These are phyloP conservation scores for Globisporangium lucens DNA, from an alignment of 352 stramenopile species.

Conservation along the genomic window DNA sequence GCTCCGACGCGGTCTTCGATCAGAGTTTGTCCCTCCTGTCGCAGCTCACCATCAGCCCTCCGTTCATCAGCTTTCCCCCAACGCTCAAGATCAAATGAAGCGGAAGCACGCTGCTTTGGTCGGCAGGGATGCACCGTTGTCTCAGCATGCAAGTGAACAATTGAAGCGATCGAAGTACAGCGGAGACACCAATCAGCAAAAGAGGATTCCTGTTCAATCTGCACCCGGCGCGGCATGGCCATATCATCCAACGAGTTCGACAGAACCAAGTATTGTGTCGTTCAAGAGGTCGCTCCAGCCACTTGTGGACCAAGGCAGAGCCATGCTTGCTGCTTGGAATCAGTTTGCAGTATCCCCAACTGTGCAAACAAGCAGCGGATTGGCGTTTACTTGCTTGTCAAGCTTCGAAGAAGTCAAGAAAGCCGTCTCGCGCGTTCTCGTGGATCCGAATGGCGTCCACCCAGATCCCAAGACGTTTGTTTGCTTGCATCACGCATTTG, in stretches of 20 bases:
- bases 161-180: constrained; percentile 18
- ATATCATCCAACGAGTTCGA: constrained; percentile 8
- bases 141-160: constrained; percentile 11
- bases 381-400: constrained; percentile 64
- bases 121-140: background rate
- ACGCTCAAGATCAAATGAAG: constrained; percentile 21
- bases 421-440: constrained; percentile 57
- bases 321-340: constrained; percentile 77
- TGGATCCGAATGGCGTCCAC: constrained; percentile 36
- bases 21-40: constrained; percentile 5
- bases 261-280: constrained; percentile 13
- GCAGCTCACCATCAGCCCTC: background rate
- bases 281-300: constrained; percentile 60
- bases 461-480: constrained; percentile 68
- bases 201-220: constrained; percentile 6
- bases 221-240: background rate
- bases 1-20: constrained; percentile 18
- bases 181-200: background rate
- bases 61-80: constrained; percentile 9
- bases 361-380: constrained; percentile 45
- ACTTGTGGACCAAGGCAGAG: constrained; percentile 58
- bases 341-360: constrained; percentile 55
- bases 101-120: constrained; percentile 13
- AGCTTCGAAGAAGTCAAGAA: constrained; percentile 84
- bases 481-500: constrained; percentile 75